phyloP scores from a whole-genome alignment of 129 eudicot genomes.

The Solidago caesia region DNA sequence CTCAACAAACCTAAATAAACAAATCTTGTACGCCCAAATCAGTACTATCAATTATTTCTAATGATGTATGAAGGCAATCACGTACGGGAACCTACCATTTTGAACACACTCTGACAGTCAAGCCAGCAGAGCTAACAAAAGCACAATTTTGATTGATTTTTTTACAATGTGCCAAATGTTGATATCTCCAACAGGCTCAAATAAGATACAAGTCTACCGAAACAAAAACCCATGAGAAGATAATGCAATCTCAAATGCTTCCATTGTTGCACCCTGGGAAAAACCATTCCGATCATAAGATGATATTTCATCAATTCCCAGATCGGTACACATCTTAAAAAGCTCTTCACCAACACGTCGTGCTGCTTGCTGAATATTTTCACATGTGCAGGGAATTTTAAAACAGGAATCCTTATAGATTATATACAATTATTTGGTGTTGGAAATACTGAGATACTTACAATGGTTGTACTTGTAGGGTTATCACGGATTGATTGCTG shows the following conservation, averaged over 20 bases:
- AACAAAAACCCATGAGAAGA: constrained; percentile 69
- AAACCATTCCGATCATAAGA: constrained; percentile 84
- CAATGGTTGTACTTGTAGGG: constrained; percentile 59
- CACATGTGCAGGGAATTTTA: neutral
- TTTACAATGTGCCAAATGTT: constrained; percentile 14
- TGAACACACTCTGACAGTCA: no score
- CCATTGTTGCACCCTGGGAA: constrained; percentile 64
- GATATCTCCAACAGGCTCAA: neutral
- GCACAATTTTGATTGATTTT: neutral
- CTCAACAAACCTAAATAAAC: no score
- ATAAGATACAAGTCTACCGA: constrained; percentile 30
- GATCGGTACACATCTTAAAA: constrained; percentile 62
- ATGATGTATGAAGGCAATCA: no score
- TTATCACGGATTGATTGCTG: constrained; percentile 63
- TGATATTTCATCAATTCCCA: constrained; percentile 70
- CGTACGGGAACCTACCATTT: no score
- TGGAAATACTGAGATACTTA: constrained; percentile 34
- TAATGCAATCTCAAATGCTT: constrained; percentile 83
- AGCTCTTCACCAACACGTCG: constrained; percentile 87
- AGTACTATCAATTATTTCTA: no score
- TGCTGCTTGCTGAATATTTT: constrained; percentile 71
- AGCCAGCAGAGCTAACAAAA: neutral
- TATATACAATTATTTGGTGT: neutral
- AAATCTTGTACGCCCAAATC: no score
- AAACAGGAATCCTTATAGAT: neutral